Evolutionary conservation across 176 grass and related monocot species (phyloP).

Genomic region (Oropetium thomaeum): DNA sequence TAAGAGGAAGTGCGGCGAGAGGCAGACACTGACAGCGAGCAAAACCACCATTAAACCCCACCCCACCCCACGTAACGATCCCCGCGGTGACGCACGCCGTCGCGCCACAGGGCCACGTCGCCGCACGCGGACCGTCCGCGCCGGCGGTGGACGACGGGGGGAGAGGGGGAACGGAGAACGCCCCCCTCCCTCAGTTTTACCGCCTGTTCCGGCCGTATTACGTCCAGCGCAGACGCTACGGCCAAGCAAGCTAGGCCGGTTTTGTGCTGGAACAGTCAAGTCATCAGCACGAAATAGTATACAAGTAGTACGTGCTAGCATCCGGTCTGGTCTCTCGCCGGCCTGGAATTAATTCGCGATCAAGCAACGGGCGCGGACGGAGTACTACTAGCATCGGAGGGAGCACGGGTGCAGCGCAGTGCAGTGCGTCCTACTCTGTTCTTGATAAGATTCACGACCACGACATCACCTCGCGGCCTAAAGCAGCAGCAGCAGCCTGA

Average conservation of each 20-base stretch:
- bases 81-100: background rate
- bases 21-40: conserved; percentile 17
- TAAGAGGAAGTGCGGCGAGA: background rate
- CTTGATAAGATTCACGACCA: conserved; percentile 39
- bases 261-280: background rate
- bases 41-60: background rate
- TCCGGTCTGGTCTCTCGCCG: background rate
- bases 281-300: background rate
- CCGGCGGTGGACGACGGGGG: background rate
- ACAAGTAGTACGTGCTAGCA: too few relatives aligned
- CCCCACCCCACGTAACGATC: background rate
- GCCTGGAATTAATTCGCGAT: conserved; percentile 44
- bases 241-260: background rate
- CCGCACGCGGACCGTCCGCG: background rate
- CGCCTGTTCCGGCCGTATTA: conserved; percentile 21
- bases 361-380: conserved; percentile 15
- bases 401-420: background rate
- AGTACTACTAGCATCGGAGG: background rate
- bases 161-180: background rate
- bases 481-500: background rate
- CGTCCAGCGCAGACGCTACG: background rate
- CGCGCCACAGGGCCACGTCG: conserved; percentile 2
- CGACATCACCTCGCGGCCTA: conserved; percentile 39
- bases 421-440: conserved; percentile 22
- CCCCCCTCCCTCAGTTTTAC: conserved; percentile 13